Evolutionary conservation across 352 stramenopile genomes (phyloP).

Genomic region (Plasmopara halstedii): DNA sequence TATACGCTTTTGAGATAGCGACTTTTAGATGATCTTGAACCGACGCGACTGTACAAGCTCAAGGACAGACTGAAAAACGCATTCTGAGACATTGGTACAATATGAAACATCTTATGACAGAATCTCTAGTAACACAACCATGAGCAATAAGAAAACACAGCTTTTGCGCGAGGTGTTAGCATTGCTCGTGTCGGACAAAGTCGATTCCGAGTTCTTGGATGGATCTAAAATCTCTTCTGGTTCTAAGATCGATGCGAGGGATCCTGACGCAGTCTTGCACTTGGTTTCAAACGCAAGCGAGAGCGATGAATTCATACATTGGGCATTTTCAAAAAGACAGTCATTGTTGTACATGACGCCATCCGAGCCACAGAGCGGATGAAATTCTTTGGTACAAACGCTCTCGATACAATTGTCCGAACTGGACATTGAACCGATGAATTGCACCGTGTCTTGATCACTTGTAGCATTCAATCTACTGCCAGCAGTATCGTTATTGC

Average conservation of each 20-base stretch:
- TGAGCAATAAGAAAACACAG: neutral
- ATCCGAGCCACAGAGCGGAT: slow-evolving; percentile 36
- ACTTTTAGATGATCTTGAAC: neutral
- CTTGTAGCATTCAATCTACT: neutral
- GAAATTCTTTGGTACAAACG: slow-evolving; percentile 24
- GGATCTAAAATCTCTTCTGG: neutral
- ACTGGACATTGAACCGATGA: neutral
- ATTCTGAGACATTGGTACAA: neutral
- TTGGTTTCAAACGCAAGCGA: slow-evolving; percentile 18
- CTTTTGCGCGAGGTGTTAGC: neutral
- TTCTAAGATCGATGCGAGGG: slow-evolving; percentile 2
- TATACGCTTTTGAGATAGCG: neutral
- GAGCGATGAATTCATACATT: slow-evolving; percentile 21
- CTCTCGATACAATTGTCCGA: slow-evolving; percentile 4
- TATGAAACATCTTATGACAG: neutral
- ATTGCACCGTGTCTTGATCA: neutral
- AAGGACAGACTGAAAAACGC: neutral
- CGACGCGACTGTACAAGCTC: neutral
- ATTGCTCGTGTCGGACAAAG: neutral
- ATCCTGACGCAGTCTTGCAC: slow-evolving; percentile 4
- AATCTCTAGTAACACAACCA: neutral
- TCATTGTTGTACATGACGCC: slow-evolving; percentile 41
- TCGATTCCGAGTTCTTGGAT: slow-evolving; percentile 3
- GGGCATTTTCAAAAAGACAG: slow-evolving; percentile 28
- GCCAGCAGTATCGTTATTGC: slow-evolving; percentile 1